A percentile compares a stretch with the other conserved stretches of the same genome.
Conservation (phyloP, 345 rosid genomes). For the Syzygium grande region DNA sequence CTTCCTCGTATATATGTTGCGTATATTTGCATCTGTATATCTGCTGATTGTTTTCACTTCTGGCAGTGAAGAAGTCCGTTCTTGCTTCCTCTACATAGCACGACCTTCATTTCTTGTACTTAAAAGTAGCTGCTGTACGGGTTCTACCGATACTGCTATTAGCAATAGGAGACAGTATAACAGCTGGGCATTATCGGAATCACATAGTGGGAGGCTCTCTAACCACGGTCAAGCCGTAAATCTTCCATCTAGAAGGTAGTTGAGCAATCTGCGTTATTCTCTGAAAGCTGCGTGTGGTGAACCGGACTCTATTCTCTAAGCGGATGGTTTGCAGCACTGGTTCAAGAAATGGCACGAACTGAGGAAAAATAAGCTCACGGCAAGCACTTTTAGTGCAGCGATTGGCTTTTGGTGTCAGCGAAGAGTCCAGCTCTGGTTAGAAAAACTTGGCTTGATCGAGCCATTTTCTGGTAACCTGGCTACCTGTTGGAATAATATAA, state of each 20-base stretch:
- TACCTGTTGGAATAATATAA: slow-evolving; percentile 45
- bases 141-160: slow-evolving; percentile 1
- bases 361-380: slow-evolving; percentile 46
- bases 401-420: slow-evolving; percentile 54
- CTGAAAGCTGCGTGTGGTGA: slow-evolving; percentile 8
- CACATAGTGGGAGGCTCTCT: background rate
- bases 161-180: background rate
- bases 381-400: slow-evolving; percentile 65
- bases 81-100: background rate
- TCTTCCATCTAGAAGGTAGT: slow-evolving; percentile 10
- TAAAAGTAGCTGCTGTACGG: background rate
- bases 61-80: slow-evolving; percentile 16
- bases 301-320: slow-evolving; percentile 7
- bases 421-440: slow-evolving; percentile 69
- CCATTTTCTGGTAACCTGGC: slow-evolving; percentile 45
- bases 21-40: background rate
- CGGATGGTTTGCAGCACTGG: slow-evolving; percentile 37
- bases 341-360: slow-evolving; percentile 51
- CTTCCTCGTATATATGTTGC: background rate
- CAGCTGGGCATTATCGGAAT: background rate
- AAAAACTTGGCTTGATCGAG: slow-evolving; percentile 54
- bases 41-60: background rate
- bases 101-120: slow-evolving; percentile 2
- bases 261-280: slow-evolving; percentile 2
- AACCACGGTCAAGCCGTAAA: background rate